Evolutionary conservation across 2,329 filamentous ascomycete genomes (phyloP).

Genomic region (Neonectria punicea): DNA sequence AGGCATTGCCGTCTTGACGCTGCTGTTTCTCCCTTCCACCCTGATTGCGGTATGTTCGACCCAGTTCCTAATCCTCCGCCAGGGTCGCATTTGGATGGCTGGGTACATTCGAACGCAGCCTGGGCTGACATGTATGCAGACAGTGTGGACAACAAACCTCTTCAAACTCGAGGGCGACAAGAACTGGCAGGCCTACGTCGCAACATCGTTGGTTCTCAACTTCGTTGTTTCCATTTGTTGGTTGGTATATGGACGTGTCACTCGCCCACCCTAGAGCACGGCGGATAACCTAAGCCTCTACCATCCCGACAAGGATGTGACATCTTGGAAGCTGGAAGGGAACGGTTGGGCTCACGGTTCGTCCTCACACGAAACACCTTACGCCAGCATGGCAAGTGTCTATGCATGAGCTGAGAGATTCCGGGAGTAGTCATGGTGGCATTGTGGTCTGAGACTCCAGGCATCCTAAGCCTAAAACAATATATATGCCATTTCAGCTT

Average conservation of each 20-base stretch:
- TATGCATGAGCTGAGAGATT: no score
- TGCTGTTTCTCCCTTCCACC: conserved; percentile 3
- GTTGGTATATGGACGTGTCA: background rate
- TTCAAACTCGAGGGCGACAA: conserved; percentile 1
- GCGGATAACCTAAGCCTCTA: background rate
- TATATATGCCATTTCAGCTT: no score
- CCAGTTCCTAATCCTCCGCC: background rate
- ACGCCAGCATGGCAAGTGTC: background rate
- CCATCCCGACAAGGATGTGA: background rate
- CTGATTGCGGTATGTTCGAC: conserved; percentile 4
- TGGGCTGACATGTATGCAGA: background rate
- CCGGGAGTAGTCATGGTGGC: no score
- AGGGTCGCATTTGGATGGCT: background rate
- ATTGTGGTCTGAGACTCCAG: no score
- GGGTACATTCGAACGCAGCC: background rate
- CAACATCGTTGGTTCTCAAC: background rate
- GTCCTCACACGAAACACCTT: background rate
- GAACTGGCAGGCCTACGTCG: conserved; percentile 5
- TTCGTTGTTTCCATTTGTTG: background rate
- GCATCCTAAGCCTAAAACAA: no score
- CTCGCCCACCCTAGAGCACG: background rate
- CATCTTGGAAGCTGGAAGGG: background rate
- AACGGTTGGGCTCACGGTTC: background rate
- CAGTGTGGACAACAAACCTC: conserved; percentile 3
- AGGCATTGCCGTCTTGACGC: conserved; percentile 3